phyloP scores from a whole-genome alignment of 2,329 filamentous ascomycete species.

The Colletotrichum sp. region DNA sequence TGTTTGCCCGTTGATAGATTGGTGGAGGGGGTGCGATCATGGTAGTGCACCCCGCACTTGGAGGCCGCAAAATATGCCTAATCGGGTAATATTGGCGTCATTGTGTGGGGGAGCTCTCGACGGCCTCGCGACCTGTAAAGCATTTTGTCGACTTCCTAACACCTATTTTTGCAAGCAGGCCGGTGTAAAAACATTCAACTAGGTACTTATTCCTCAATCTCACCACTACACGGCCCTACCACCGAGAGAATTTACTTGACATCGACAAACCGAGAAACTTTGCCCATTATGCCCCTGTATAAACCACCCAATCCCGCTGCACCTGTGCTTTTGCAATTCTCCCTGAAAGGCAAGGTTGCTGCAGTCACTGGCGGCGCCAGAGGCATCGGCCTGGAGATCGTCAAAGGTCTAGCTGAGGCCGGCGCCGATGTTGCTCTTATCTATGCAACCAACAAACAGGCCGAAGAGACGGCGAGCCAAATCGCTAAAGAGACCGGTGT shows the following conservation, averaged over 20 bases:
- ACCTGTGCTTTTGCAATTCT: neutral
- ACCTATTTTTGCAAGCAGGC: neutral
- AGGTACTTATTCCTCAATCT: neutral
- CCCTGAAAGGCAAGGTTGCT: conserved; percentile 8
- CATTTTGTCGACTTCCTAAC: neutral
- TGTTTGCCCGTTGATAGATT: neutral
- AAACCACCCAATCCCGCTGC: neutral
- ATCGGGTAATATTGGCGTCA: neutral
- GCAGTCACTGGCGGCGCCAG: conserved; percentile 9
- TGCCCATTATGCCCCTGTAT: neutral
- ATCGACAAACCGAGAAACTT: neutral
- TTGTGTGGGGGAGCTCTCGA: neutral
- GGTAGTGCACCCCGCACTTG: neutral
- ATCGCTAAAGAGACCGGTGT: neutral
- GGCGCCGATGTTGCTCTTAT: conserved; percentile 9
- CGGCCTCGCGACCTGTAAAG: neutral
- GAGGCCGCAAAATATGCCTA: neutral
- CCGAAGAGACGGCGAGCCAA: neutral
- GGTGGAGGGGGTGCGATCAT: neutral
- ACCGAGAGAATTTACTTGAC: neutral
- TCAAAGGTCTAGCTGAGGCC: neutral
- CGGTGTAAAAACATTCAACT: neutral
- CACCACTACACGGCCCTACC: neutral
- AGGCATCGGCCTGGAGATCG: conserved; percentile 12
- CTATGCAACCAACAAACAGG: neutral